Conservation (phyloP, 108 stramenopile species). For the Skeletonema potamos region DNA sequence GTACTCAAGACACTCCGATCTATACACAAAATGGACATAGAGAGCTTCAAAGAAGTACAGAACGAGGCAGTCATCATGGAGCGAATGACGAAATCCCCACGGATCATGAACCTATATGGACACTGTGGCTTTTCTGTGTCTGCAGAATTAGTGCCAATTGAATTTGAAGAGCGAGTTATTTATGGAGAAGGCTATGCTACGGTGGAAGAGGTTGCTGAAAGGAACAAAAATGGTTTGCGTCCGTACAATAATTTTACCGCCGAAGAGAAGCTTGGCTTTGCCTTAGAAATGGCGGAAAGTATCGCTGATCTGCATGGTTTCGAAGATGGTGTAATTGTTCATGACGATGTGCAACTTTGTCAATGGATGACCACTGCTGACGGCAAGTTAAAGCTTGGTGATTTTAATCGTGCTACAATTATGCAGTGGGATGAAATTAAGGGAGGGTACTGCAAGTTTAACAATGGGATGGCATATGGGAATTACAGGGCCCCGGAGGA, state of each 20-base stretch:
- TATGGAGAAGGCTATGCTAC: constrained; percentile 35
- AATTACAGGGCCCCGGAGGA: constrained; percentile 69
- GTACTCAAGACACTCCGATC: constrained; percentile 54
- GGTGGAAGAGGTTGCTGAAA: constrained; percentile 40
- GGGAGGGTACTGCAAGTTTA: constrained; percentile 65
- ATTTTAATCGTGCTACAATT: constrained; percentile 79
- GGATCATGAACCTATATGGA: constrained; percentile 70
- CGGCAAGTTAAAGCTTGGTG: constrained; percentile 67
- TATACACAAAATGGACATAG: constrained; percentile 23
- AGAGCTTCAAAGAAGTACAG: constrained; percentile 25
- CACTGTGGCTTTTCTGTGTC: constrained; percentile 65
- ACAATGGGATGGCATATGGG: constrained; percentile 62
- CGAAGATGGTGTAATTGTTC: constrained; percentile 64
- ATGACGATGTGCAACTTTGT: constrained; percentile 80
- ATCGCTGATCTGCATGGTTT: constrained; percentile 75
- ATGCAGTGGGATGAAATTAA: constrained; percentile 56
- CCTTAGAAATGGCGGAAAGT: constrained; percentile 66
- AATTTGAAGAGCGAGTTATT: constrained; percentile 57
- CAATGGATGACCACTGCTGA: constrained; percentile 72
- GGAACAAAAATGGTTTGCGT: constrained; percentile 45
- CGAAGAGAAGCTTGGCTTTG: constrained; percentile 63
- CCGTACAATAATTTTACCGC: constrained; percentile 62
- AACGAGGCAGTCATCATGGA: constrained; percentile 77
- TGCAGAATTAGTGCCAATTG: constrained; percentile 60
- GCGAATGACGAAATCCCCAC: constrained; percentile 55